Base-by-base conservation (phyloP, 805 yeast genomes). In the Yamadazyma laniorum region DNA sequence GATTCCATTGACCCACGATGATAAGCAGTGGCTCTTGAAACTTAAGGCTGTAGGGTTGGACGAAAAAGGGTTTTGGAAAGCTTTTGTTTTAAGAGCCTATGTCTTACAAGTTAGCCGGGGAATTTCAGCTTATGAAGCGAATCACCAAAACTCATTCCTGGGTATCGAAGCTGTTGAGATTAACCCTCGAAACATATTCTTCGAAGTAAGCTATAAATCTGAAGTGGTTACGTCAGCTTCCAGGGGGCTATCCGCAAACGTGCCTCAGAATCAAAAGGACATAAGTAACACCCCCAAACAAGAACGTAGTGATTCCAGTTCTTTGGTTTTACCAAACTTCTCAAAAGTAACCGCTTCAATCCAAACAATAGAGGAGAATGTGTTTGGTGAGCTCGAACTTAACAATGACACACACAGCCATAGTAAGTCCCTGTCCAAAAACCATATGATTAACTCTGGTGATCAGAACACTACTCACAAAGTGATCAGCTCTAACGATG, bases 1-100 rank as follows among this genome's bases (percentile, higher is more conserved):
- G 3, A 44, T 56, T 5, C 60, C 70, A 0, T 48, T 84, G 18
- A 80, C 87, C 0, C 70, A 73, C 3, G 84, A 78, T 40, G 95
- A 86, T 56, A 70, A 74, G 39, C 70, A 71, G 22, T 84, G 95
- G 89, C 65, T 88, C n/a, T 76, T 76, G 25, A 79, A 82, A 45
- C 64, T 91, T 29, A 73, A 77, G 32, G 70, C 82, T 2, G 70
- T 86, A n/a, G 98, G 97, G 0, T 61, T 91, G 35, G 69, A 68
- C 6, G 87, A 80, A 7, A 69, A 67, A 6, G 95, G 88, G 31
- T 50, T 86, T 18, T 91, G 97, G 97, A 91, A 90, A 56, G 61
- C 91, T 9, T 80, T 81, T 12, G 77, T 77, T 3, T 58, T 88
- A 39, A 70, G 90, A 39, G 81, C 81, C 19, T 85, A 87, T 48